Evolutionary conservation across 2,329 filamentous ascomycete genomes (phyloP).

Genomic region (Balansia obtecta): DNA sequence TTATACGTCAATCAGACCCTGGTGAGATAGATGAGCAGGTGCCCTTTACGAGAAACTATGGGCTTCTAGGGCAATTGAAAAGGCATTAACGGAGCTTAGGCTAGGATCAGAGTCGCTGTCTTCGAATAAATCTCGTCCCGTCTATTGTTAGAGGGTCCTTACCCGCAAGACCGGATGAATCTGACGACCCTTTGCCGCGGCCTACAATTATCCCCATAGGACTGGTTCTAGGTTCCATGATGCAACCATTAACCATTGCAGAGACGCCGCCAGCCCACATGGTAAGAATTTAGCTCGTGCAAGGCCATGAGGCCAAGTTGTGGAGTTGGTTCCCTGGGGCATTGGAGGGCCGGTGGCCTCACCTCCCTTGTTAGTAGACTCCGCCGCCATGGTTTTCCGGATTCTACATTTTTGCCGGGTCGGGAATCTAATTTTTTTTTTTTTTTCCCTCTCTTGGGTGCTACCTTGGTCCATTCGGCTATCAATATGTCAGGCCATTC

Average conservation of each 20-base stretch:
- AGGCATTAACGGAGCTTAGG: too few species aligned
- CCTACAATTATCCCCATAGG: too few species aligned
- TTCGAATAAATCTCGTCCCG: too few species aligned
- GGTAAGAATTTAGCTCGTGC: background rate
- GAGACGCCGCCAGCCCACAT: background rate
- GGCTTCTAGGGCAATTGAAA: too few species aligned
- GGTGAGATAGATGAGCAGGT: background rate
- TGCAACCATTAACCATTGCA: constrained; percentile 1
- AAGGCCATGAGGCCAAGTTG: background rate
- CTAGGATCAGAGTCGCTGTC: too few species aligned
- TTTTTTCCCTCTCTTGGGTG: background rate
- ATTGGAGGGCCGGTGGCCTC: background rate
- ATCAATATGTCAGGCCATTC: background rate
- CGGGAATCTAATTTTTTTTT: background rate
- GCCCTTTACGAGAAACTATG: too few species aligned
- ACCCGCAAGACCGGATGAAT: too few species aligned
- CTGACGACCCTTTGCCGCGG: too few species aligned
- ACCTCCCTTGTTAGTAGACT: constrained; percentile 2
- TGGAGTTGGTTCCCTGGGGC: background rate
- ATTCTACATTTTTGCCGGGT: background rate
- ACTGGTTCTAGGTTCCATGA: background rate
- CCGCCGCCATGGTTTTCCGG: constrained; percentile 3
- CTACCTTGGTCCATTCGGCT: background rate
- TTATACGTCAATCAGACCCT: background rate
- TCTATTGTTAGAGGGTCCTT: too few species aligned